These are phyloP conservation scores for Elsinoe arachidis DNA, from an alignment of 2,329 filamentous ascomycete genomes.

Conservation along the genomic window DNA sequence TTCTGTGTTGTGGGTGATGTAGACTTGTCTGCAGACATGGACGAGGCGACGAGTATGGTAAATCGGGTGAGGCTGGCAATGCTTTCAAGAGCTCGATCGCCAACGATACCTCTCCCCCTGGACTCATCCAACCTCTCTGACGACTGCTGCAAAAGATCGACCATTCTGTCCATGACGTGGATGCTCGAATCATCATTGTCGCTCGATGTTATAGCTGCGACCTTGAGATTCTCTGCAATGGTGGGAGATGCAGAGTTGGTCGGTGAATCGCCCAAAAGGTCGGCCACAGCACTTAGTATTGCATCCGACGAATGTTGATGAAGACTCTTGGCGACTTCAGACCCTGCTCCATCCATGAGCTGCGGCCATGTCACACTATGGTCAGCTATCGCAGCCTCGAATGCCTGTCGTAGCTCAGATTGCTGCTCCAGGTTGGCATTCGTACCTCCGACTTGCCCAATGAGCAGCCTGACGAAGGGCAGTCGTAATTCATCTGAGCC, in stretches of 20 bases:
- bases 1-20: not conserved
- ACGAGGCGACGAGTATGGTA: not conserved
- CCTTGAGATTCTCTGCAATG: conserved; percentile 23
- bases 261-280: conserved; percentile 9
- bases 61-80: not conserved
- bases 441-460: not conserved
- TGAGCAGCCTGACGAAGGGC: conserved; percentile 6
- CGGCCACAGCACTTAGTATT: conserved; percentile 15
- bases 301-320: conserved; percentile 1
- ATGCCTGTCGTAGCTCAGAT: conserved; percentile 28
- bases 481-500: conserved; percentile 7
- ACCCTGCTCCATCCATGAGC: conserved; percentile 28
- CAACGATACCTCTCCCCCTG: not conserved
- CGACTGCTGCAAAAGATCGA: not conserved
- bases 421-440: conserved; percentile 21
- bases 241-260: not conserved
- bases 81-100: conserved; percentile 3
- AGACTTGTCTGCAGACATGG: not conserved
- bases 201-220: conserved; percentile 16
- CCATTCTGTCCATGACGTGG: not conserved
- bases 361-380: conserved; percentile 37
- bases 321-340: conserved; percentile 17
- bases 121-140: conserved; percentile 3
- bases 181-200: conserved; percentile 12
- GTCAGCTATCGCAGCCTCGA: conserved; percentile 33